phyloP scores from a whole-genome alignment of 139 green algal genomes.

The Chlamydomonas sphaeroides region DNA sequence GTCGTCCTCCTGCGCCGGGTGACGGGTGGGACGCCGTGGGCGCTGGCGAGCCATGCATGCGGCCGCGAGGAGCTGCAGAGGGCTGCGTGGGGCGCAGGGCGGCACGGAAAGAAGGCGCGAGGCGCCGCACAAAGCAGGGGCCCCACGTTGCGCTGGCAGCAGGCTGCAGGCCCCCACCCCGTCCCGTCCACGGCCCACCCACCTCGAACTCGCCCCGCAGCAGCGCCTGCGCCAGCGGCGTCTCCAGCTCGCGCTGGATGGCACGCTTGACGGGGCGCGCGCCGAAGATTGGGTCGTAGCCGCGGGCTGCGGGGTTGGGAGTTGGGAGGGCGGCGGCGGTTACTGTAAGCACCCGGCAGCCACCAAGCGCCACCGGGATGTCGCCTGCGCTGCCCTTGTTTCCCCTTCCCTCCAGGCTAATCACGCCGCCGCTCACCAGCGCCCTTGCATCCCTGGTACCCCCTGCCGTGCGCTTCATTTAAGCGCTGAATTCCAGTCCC shows the following conservation, averaged over 20 bases:
- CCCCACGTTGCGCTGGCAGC: too few relatives aligned
- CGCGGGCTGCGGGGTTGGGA: slow-evolving; percentile 66
- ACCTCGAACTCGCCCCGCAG: slow-evolving; percentile 63
- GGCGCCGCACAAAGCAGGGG: too few relatives aligned
- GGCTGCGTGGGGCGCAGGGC: too few relatives aligned
- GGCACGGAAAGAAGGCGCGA: too few relatives aligned
- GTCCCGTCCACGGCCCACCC: neutral
- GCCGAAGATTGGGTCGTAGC: slow-evolving; percentile 95
- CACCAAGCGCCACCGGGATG: too few relatives aligned
- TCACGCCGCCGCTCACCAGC: too few relatives aligned
- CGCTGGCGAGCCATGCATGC: neutral
- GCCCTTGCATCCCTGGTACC: too few relatives aligned
- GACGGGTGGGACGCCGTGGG: neutral
- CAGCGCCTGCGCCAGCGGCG: slow-evolving; percentile 78
- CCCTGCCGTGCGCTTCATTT: too few relatives aligned
- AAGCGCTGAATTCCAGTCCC: too few relatives aligned
- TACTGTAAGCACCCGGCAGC: neutral
- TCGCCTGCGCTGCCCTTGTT: too few relatives aligned
- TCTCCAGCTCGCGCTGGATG: slow-evolving; percentile 96
- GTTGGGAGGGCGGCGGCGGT: neutral
- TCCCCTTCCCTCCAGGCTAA: too few relatives aligned
- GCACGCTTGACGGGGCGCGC: slow-evolving; percentile 95
- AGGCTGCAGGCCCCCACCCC: neutral
- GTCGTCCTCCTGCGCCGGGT: slow-evolving; percentile 54
- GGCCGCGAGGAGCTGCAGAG: too few relatives aligned